Percentiles rank a stretch among this genome's conserved stretches.
Evolutionary conservation across 805 yeast species (phyloP).

Genomic region (Ogataea haglerorum): DNA sequence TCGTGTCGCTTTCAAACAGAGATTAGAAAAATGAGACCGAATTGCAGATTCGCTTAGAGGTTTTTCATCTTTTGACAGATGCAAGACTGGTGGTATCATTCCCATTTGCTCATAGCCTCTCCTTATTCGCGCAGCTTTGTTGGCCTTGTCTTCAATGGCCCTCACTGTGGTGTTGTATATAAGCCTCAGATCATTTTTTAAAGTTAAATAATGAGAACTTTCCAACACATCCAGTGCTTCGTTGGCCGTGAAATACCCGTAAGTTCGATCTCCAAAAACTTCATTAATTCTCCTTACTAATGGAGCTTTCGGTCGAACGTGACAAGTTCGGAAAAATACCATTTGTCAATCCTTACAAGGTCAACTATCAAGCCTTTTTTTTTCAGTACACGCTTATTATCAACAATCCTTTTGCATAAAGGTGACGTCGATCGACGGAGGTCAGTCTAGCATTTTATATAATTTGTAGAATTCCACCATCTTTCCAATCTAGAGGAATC

Average conservation of each 20-base stretch:
- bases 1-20: neutral
- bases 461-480: too few relatives aligned
- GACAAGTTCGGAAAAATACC: too few relatives aligned
- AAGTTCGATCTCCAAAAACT: neutral
- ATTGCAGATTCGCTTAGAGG: slow-evolving; percentile 8
- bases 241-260: neutral
- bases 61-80: neutral
- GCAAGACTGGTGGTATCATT: neutral
- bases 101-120: neutral
- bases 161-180: neutral
- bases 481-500: too few relatives aligned
- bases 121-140: neutral
- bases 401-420: too few relatives aligned
- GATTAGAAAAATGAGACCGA: slow-evolving; percentile 4
- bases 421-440: too few relatives aligned
- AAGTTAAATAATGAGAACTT: neutral
- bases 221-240: neutral
- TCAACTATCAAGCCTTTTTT: too few relatives aligned
- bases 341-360: too few relatives aligned
- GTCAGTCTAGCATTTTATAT: too few relatives aligned
- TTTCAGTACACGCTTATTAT: too few relatives aligned
- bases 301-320: too few relatives aligned
- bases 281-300: too few relatives aligned
- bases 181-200: neutral
- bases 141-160: neutral